Evolutionary conservation across 257 asterid genomes (phyloP).

Genomic region (Solanum tarijense): DNA sequence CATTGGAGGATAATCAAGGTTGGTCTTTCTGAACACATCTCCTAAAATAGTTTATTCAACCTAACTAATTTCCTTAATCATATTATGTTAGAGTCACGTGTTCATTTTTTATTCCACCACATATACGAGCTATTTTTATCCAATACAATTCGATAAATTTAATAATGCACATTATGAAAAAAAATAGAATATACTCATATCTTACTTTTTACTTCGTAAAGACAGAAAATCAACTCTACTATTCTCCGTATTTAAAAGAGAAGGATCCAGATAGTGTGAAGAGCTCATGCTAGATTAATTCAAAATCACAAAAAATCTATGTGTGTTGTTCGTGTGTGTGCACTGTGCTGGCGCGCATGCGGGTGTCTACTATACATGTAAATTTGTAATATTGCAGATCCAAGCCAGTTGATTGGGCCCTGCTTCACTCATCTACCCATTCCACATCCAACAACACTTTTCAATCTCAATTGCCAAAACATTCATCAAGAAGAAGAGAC

Average conservation of each 20-base stretch:
- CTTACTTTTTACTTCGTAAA: too few relatives aligned
- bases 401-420: background rate
- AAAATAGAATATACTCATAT: too few relatives aligned
- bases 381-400: background rate
- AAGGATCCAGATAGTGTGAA: background rate
- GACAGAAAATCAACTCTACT: background rate
- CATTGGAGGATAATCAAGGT: background rate
- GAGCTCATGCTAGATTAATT: background rate
- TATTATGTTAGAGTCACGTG: background rate
- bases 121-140: accelerated
- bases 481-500: background rate
- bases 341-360: background rate
- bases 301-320: background rate
- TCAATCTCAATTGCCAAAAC: background rate
- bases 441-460: background rate
- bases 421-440: background rate
- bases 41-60: too few relatives aligned
- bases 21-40: background rate
- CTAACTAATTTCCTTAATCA: too few relatives aligned
- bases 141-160: too few relatives aligned
- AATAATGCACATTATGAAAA: too few relatives aligned
- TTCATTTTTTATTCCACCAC: too few relatives aligned
- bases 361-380: background rate
- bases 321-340: background rate
- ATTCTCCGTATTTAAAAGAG: background rate